Base-by-base conservation (phyloP, 2,329 filamentous ascomycete genomes). In the Microcyclospora tardicrescens region DNA sequence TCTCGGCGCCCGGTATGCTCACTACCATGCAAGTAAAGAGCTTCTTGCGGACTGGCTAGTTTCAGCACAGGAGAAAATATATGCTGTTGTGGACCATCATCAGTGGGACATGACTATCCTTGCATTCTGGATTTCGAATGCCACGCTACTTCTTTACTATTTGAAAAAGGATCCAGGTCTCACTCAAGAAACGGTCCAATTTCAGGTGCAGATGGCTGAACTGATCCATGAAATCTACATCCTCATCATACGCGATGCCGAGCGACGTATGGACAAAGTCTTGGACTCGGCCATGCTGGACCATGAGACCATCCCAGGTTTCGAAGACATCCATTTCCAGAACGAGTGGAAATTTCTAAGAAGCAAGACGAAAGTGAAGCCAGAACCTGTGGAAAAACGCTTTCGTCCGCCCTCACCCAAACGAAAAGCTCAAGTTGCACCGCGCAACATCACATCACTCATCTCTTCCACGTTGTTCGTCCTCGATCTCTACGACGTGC, bases 101-200 rank as follows among this genome's bases (percentile, higher is more conserved):
- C 91, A 98, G 57, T 96, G 91, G 91, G 91, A 98, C 57, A 98
- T 98, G 91, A 98, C 91, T 0, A 94, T 98, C 49, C 68, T 98
- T 29, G 91, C 91, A 2, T 98, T 98, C 57, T 98, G 91, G 91
- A 86, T 95, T 54, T 96, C 91, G 1, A 98, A 98, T 59, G 86
- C 85, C 8, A 98, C 91, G 0, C 66, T 98, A 30, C 66, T 98
- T n/a, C 67, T 96, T 38, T 89, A 98, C 61, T 98, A 98, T 57
- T 68, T 98, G 38, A 95, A 94, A 59, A 98, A 98, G 62, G 91
- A 98, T 52, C 66, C 73, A 5, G 87, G 85, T 0, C 65, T 96
- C 13, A 73, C 87, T 6, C 74, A 80, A 54, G 79, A 82, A 8
- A 96, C 89, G 0, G 74, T 79, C 1, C 81, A 91, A 49, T 96